Evolutionary conservation across 345 rosid species (phyloP).

Genomic region (Eutrema yunnanense): DNA sequence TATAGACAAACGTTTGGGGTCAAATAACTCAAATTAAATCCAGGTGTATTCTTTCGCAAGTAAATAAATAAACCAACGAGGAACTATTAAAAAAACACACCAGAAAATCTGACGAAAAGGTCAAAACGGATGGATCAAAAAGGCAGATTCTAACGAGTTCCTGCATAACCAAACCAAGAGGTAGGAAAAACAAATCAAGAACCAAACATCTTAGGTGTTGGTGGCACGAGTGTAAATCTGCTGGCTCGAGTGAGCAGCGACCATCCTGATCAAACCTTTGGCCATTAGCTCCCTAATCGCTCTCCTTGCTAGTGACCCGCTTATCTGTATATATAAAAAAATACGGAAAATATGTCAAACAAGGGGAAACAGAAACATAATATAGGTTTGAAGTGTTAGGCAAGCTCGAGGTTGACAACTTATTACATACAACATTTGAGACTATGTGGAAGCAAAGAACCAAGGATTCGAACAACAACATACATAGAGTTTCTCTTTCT

Average conservation of each 20-base stretch:
- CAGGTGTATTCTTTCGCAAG: background rate
- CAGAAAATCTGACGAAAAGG: too few species aligned
- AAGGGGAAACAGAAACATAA: background rate
- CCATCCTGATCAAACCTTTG: slow-evolving; percentile 61
- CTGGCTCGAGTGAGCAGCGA: slow-evolving; percentile 61
- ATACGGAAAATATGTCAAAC: background rate
- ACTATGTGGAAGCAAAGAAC: background rate
- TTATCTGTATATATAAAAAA: slow-evolving; percentile 22
- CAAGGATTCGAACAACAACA: background rate
- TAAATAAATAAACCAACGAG: background rate
- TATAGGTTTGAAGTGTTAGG: background rate
- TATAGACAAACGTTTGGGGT: background rate
- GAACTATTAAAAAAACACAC: background rate
- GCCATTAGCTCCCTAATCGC: slow-evolving; percentile 78
- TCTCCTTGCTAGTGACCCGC: slow-evolving; percentile 55
- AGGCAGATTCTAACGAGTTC: background rate
- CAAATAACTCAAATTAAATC: background rate
- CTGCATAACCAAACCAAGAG: background rate
- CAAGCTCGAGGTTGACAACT: background rate
- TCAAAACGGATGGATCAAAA: background rate
- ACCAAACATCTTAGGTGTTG: slow-evolving; percentile 40
- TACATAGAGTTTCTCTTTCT: background rate
- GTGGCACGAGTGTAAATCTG: slow-evolving; percentile 75
- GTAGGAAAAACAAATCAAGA: background rate
- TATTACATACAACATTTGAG: background rate